Base-by-base conservation (phyloP, 2,329 filamentous ascomycete species). In the Fonsecaea pugnacius region DNA sequence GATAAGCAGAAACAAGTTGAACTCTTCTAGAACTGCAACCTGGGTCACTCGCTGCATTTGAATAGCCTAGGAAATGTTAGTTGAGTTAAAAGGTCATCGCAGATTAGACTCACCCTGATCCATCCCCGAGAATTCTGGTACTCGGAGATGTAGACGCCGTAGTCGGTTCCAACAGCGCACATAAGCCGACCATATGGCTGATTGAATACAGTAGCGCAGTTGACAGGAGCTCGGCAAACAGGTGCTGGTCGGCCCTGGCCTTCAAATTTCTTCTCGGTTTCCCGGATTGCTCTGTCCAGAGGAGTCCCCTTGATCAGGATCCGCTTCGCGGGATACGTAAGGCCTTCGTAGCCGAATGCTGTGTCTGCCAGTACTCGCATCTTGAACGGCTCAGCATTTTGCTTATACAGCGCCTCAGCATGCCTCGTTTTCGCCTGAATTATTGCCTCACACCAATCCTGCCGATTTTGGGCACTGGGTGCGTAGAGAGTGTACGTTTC, bases 301-400 rank as follows among this genome's bases (percentile, higher is more conserved):
- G 95, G 96, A 0, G 96, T 99, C 4, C 92, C 93, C 70, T 89
- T 89, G 73, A 99, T 95, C 8, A 90, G 86, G 21, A 96, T 90
- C 53, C 83, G 79, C 2, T 85, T 84, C 24, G 51, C 53, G 5
- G 75, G 74, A 65, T 77, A 77, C 14, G 70, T 72, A 5, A 84
- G 75, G 3, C 81, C 78, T 69, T 96, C 91, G 72, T 92, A 93
- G 10, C 89, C 88, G 76, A 99, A 99, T 0, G 93, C 91, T 50
- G 91, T 89, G 74, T 99, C 95, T 0, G 95, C 93, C 75, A 99
- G 89, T 8, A 99, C 92, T 24, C 92, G 88, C 7, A 99, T 81
- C 57, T 91, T 86, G 84, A 99, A 99, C 0, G 95, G 95, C 76
- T 99, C 95, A 0, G 95, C 94, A 74, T 98, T 96, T 73, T 99